Conservation (phyloP, 306 rosid species). For the Malus asiatica region DNA sequence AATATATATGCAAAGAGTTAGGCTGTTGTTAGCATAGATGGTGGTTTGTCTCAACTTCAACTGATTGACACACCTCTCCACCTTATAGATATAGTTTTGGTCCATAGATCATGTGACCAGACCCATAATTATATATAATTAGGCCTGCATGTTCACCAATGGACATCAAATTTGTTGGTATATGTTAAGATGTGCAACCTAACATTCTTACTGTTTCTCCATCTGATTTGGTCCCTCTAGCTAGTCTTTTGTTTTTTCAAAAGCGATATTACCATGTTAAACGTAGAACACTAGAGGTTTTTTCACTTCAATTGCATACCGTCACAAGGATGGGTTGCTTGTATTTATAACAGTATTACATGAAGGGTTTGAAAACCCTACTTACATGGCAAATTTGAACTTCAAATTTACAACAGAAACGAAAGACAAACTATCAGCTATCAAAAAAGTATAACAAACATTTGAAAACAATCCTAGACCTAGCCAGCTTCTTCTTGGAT, state of each 20-base stretch:
- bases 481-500: too few species aligned
- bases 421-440: too few species aligned
- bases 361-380: too few species aligned
- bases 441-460: too few species aligned
- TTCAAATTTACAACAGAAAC: too few species aligned
- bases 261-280: neutral
- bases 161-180: neutral
- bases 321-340: too few species aligned
- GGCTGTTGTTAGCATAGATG: neutral
- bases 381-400: too few species aligned
- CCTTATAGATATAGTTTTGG: neutral
- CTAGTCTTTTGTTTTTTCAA: neutral
- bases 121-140: neutral
- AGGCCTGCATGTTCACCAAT: constrained; percentile 1
- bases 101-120: neutral
- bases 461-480: too few species aligned
- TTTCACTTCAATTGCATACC: too few species aligned
- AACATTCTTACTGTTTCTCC: neutral
- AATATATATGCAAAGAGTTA: neutral
- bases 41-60: constrained; percentile 16
- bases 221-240: neutral
- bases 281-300: too few species aligned
- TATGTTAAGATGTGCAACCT: neutral
- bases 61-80: neutral
- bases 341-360: too few species aligned